Base-by-base conservation (phyloP, 2,329 filamentous ascomycete species). In the Fusarium burgessii region DNA sequence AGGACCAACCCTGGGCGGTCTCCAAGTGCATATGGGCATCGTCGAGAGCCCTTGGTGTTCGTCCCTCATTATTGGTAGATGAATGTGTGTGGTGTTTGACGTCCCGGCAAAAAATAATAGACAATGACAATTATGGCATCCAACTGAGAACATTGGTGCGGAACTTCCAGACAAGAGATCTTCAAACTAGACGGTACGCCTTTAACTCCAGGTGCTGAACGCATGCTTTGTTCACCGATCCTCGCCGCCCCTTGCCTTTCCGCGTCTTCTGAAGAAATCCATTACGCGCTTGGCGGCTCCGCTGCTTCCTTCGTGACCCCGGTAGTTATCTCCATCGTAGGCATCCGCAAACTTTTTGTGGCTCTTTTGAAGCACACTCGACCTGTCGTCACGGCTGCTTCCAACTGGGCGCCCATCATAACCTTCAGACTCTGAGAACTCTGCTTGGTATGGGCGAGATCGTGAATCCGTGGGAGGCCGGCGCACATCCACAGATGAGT, bases 241-340 rank as follows among this genome's bases (percentile, higher is more conserved):
- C 66, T 90, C 87, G 40, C 86, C 87, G 60, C 86, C 88, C 77
- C 92, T 86, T 74, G 91, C 93, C 83, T 92, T 94, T 60, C 93
- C 93, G 79, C 95, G 89, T 80, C 95, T 88, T 75, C 96, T 88
- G 85, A 99, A 99, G 82, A 98, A 97, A 83, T 99, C 95, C 95
- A 99, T 98, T 41, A 99, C 96, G 78, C 94, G 91, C 79, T 95
- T 92, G 17, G 95, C 94, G 6, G 94, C 93, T 61, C 93, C 93
- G 71, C 91, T 95, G 80, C 93, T 97, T 46, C 95, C 95, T 35
- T 91, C 91, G 77, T 94, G 91, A 56, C 91, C 89, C 57, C 86
- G 85, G 38, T 84, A 86, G 68, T 87, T 87, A 52, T 89, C 88
- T 73, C 93, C 92, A 66, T 97, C 94, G 79, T 97, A 98, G 4